Evolutionary conservation across 2,329 filamentous ascomycete genomes (phyloP), one percentile per base, ranked within the genome.

Genomic region (Fusarium incarnatum): DNA sequence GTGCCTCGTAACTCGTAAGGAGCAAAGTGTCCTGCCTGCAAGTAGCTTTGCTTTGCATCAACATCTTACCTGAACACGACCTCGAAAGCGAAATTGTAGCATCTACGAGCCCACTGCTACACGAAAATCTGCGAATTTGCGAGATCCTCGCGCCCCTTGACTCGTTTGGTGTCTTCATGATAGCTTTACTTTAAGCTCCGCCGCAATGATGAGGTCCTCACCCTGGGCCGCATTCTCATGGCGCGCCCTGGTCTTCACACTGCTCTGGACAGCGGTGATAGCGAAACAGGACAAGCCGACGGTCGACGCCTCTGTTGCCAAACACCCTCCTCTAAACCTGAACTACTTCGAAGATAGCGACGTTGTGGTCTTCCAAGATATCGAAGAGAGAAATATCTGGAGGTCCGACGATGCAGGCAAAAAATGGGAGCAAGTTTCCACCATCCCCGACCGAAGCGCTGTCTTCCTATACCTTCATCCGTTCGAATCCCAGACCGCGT

Each of bases 321-420:
- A 91, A 46, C 84, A 89, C 74, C 81, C 85, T 56, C 92, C 94
- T 1, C 78, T 82, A 56, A 89, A 90, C 77, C 83, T 98, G 71
- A 92, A 92, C 81, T 99, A 97, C 82, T 98, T 99, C 77, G 91
- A 96, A 76, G 93, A 95, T 79, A 94, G 93, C 71, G 91, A 97
- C 78, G 88, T 92, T 54, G 85, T 97, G 63, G 81, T 98, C 47
- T 90, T 94, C 77, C 89, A 91, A 74, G 92, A 97, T 78, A 77
- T 83, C 52, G 79, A 85, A 16, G 86, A 86, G 42, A 85, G 86
- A 64, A 89, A 88, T 67, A 85, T 97, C 54, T 94, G 91, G 80
- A 90, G 93, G 64, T 97, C 95, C 46, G 85, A 86, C 48, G 89
- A 98, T 82, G 94, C 92, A 41, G 97, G 96, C 71, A 87, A 87